Evolutionary conservation across 805 yeast species (phyloP).

Genomic region (Saccharomycopsis malanga): DNA sequence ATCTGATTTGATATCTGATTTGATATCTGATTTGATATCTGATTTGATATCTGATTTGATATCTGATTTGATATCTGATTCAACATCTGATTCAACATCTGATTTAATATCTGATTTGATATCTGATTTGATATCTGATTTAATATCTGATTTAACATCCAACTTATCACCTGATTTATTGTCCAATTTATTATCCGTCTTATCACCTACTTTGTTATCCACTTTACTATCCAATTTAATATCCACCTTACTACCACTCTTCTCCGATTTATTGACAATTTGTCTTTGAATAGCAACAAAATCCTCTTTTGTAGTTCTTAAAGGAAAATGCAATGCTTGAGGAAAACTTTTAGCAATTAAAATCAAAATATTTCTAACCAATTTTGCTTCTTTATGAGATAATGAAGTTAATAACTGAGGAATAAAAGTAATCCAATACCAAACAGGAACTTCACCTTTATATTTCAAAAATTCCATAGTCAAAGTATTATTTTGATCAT

Average conservation of each 20-base stretch:
- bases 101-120: no score
- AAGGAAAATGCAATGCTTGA: constrained; percentile 92
- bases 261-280: constrained; percentile 8
- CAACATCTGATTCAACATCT: no score
- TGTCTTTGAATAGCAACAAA: constrained; percentile 81
- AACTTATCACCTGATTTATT: neutral
- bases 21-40: no score
- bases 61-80: no score
- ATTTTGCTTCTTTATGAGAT: constrained; percentile 82
- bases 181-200: neutral
- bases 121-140: no score
- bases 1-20: no score
- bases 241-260: neutral
- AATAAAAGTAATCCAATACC: constrained; percentile 98
- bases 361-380: constrained; percentile 80
- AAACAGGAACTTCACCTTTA: constrained; percentile 94
- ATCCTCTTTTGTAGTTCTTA: constrained; percentile 92
- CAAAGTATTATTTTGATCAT: constrained; percentile 73
- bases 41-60: no score
- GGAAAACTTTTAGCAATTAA: constrained; percentile 95
- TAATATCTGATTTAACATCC: no score
- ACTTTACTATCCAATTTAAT: neutral
- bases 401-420: constrained; percentile 88
- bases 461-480: constrained; percentile 84
- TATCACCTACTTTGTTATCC: neutral